Percentiles rank a stretch among this genome's conserved stretches.
Conservation (phyloP, 257 asterid genomes). For the Solanum acaule region DNA sequence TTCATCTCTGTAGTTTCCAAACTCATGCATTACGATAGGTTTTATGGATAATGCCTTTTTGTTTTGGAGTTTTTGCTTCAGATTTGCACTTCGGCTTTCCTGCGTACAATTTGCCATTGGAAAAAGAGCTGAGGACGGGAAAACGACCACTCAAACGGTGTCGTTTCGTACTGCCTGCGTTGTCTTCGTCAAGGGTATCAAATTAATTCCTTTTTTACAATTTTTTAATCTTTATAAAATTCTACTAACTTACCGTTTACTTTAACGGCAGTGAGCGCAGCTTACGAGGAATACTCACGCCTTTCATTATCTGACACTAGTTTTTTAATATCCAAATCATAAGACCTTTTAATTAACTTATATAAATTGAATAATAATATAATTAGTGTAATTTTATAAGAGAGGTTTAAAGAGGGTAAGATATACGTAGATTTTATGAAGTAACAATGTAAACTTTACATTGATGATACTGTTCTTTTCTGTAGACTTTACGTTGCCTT, state of each 20-base stretch:
- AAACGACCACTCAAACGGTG: background rate
- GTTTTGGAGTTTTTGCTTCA: background rate
- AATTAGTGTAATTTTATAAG: no score
- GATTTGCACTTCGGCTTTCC: background rate
- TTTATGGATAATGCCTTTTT: background rate
- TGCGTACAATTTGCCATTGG: background rate
- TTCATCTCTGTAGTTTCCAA: slow-evolving; percentile 19
- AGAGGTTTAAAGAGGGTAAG: no score
- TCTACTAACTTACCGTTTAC: background rate
- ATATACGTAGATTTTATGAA: no score
- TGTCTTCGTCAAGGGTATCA: background rate
- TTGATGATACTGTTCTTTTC: no score
- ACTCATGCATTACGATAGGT: slow-evolving; percentile 9
- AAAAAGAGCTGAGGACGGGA: background rate
- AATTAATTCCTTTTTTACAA: background rate
- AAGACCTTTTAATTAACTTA: no score
- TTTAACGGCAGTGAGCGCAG: background rate
- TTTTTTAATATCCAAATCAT: background rate
- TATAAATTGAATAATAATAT: no score
- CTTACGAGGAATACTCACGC: background rate
- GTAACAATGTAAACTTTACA: no score
- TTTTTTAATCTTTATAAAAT: background rate
- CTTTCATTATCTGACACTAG: background rate
- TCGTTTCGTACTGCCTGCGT: background rate
- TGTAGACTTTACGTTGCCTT: no score